A percentile compares a stretch with the other conserved stretches of the same genome.
Evolutionary conservation across 768 basidiomycete genomes (phyloP).

Genomic region (Tephrocybe sp.): DNA sequence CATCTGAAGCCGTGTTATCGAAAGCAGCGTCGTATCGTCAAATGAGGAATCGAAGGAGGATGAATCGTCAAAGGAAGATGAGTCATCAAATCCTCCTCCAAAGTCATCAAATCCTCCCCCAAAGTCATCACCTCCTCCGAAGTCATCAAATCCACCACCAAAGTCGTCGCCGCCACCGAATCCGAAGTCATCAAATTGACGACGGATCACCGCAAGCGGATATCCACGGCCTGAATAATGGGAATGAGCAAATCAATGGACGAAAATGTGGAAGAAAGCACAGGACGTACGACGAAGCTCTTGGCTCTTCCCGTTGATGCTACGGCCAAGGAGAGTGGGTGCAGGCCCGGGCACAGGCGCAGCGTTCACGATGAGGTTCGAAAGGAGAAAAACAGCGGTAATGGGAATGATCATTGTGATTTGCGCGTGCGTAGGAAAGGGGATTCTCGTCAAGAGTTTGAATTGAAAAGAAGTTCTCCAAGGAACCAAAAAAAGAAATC

Average conservation of each 20-base stretch:
- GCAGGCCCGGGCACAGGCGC: constrained; percentile 3
- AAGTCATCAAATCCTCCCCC: constrained; percentile 6
- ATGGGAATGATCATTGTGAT: constrained; percentile 11
- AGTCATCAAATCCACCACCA: constrained; percentile 6
- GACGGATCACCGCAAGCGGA: constrained; percentile 1
- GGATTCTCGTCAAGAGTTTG: constrained; percentile 11
- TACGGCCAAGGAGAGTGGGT: background rate
- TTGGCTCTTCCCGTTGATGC: background rate
- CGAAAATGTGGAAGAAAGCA: background rate
- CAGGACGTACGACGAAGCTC: background rate
- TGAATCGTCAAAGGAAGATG: background rate
- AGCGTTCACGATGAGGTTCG: constrained; percentile 4
- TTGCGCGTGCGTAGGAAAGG: constrained; percentile 1
- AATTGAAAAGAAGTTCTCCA: background rate
- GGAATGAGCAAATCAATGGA: background rate
- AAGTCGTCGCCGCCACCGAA: constrained; percentile 8
- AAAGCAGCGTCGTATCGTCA: background rate
- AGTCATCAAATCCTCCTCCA: constrained; percentile 1
- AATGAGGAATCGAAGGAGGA: background rate
- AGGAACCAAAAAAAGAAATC: background rate
- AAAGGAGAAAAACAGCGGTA: constrained; percentile 7
- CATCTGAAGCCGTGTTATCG: background rate
- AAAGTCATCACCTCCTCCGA: constrained; percentile 4
- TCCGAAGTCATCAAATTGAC: constrained; percentile 9
- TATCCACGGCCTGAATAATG: background rate